phyloP scores from a whole-genome alignment of 352 stramenopile genomes.

The Globisporangium ultimum region DNA sequence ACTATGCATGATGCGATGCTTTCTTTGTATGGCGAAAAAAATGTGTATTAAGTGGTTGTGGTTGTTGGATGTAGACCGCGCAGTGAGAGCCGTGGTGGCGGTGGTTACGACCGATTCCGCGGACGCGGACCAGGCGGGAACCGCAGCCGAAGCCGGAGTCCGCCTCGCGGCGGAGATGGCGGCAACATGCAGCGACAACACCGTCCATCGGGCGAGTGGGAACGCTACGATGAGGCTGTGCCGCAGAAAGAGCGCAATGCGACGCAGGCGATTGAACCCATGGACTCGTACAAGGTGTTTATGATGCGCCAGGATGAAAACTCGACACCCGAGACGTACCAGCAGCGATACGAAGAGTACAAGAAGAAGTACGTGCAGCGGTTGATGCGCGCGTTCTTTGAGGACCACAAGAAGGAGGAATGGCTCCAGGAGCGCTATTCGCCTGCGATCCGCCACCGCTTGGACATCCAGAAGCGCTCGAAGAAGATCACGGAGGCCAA shows the following conservation, averaged over 20 bases:
- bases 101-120: slow-evolving; percentile 20
- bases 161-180: slow-evolving; percentile 17
- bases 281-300: slow-evolving; percentile 86
- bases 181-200: slow-evolving; percentile 5
- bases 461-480: slow-evolving; percentile 60
- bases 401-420: slow-evolving; percentile 80
- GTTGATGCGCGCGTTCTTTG: slow-evolving; percentile 79
- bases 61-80: slow-evolving; percentile 10
- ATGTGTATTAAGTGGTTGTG: not conserved
- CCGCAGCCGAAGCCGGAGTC: slow-evolving; percentile 35
- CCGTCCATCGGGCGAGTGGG: slow-evolving; percentile 16
- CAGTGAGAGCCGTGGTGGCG: slow-evolving; percentile 22
- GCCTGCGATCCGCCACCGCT: slow-evolving; percentile 61
- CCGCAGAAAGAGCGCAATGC: slow-evolving; percentile 27
- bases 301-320: slow-evolving; percentile 89
- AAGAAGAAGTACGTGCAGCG: slow-evolving; percentile 86
- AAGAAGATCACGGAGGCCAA: slow-evolving; percentile 76
- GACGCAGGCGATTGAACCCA: slow-evolving; percentile 51
- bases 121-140: slow-evolving; percentile 16
- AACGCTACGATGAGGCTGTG: slow-evolving; percentile 15
- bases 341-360: slow-evolving; percentile 87
- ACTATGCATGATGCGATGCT: not conserved
- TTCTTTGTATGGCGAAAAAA: not conserved
- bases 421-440: slow-evolving; percentile 88
- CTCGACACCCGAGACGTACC: slow-evolving; percentile 72